Evolutionary conservation across 192 early-diverging fungal species (phyloP).

Genomic region (Coemansia sp.): DNA sequence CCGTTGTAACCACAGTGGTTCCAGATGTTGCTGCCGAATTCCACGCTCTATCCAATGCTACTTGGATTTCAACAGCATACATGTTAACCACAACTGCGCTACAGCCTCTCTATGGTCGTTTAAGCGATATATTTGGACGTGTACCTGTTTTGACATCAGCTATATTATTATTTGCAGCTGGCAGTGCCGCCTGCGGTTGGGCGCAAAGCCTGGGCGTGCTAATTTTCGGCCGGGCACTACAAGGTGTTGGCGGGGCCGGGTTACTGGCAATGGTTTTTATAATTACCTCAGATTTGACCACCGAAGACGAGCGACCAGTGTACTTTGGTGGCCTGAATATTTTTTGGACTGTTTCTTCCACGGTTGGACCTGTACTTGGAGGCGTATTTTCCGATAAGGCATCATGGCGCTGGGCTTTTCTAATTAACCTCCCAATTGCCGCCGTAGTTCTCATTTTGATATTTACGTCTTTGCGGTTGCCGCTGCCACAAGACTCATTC

Average conservation of each 20-base stretch:
- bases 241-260: constrained; percentile 72
- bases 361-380: constrained; percentile 64
- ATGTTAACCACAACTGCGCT: not conserved
- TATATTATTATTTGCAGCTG: constrained; percentile 53
- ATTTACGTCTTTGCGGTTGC: constrained; percentile 49
- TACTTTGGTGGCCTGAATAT: constrained; percentile 60
- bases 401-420: constrained; percentile 62
- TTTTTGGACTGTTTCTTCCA: constrained; percentile 60
- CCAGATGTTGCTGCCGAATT: not conserved
- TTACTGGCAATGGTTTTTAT: constrained; percentile 64
- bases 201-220: constrained; percentile 66
- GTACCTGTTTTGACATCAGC: constrained; percentile 42
- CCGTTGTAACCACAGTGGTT: not conserved
- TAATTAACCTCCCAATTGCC: constrained; percentile 59
- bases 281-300: constrained; percentile 66
- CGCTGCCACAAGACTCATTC: constrained; percentile 27
- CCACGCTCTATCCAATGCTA: not conserved
- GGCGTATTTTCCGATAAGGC: constrained; percentile 59
- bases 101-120: not conserved
- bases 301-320: constrained; percentile 62
- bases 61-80: not conserved
- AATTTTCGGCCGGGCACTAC: constrained; percentile 64
- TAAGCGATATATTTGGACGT: not conserved
- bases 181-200: constrained; percentile 57
- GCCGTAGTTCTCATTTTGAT: constrained; percentile 47